phyloP scores from a whole-genome alignment of 2,329 filamentous ascomycete species.

The Xylaria sp. region DNA sequence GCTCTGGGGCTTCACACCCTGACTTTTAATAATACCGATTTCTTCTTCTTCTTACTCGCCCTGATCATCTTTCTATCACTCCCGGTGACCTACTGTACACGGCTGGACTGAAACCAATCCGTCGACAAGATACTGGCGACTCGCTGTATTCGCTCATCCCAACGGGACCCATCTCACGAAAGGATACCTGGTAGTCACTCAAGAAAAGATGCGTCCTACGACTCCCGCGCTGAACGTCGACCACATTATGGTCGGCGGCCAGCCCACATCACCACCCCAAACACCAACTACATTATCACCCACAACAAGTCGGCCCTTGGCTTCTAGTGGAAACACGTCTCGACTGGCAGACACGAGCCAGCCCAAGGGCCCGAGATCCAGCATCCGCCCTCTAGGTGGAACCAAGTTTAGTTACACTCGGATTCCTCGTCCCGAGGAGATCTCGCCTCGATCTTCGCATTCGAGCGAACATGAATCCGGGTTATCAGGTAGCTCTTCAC shows the following conservation, averaged over 20 bases:
- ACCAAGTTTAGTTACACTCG: slow-evolving; percentile 30
- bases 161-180: slow-evolving; percentile 26
- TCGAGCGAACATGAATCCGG: slow-evolving; percentile 30
- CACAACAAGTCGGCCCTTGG: slow-evolving; percentile 24
- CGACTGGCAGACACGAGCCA: slow-evolving; percentile 24
- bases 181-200: slow-evolving; percentile 14
- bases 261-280: slow-evolving; percentile 39
- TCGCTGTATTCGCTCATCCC: slow-evolving; percentile 25
- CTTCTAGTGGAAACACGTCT: slow-evolving; percentile 20
- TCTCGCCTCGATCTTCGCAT: slow-evolving; percentile 31
- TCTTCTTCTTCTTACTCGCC: slow-evolving; percentile 21
- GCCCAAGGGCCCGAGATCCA: slow-evolving; percentile 26
- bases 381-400: slow-evolving; percentile 33
- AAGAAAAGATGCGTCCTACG: slow-evolving; percentile 28
- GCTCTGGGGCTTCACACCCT: slow-evolving; percentile 41
- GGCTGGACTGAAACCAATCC: slow-evolving; percentile 25
- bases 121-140: slow-evolving; percentile 28
- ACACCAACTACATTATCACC: slow-evolving; percentile 36
- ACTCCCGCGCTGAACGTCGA: slow-evolving; percentile 29
- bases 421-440: slow-evolving; percentile 28
- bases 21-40: slow-evolving; percentile 25
- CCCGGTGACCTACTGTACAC: slow-evolving; percentile 33
- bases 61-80: slow-evolving; percentile 16
- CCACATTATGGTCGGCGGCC: slow-evolving; percentile 24
- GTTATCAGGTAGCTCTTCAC: slow-evolving; percentile 26